phyloP scores from a whole-genome alignment of 129 eudicot species.

The Chrysanthemum lavandulifolium region DNA sequence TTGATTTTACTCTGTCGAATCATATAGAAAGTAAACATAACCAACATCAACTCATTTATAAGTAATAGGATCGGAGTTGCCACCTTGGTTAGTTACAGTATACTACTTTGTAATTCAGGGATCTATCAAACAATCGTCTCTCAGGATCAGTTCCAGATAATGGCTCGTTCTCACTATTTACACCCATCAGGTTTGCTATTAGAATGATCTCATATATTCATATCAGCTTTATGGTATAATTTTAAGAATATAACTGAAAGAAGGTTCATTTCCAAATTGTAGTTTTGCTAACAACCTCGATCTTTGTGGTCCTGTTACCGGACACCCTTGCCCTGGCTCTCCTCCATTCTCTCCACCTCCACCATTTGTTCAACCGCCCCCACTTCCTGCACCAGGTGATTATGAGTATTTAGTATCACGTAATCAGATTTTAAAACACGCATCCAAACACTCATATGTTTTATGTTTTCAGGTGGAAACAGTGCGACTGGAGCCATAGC shows the following conservation, averaged over 20 bases:
- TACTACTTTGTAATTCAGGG: conserved; percentile 41
- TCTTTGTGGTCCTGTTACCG: conserved; percentile 93
- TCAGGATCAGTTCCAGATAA: conserved; percentile 94
- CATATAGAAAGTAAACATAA: too few relatives aligned
- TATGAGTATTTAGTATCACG: neutral
- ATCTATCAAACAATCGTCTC: conserved; percentile 81
- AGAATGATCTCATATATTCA: neutral
- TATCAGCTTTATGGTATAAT: neutral
- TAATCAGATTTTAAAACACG: too few relatives aligned
- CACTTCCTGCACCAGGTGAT: conserved; percentile 58
- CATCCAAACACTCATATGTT: neutral
- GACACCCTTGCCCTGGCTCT: conserved; percentile 91
- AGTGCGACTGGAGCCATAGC: conserved; percentile 92
- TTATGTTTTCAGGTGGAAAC: conserved; percentile 48
- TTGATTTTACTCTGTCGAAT: neutral
- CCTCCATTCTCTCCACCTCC: conserved; percentile 98
- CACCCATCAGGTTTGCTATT: conserved; percentile 77
- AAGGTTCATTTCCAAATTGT: conserved; percentile 9
- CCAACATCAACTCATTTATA: neutral
- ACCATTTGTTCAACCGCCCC: conserved; percentile 70
- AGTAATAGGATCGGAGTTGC: neutral
- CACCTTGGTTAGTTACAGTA: neutral
- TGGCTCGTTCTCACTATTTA: conserved; percentile 88
- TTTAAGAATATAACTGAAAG: conserved; percentile 10
- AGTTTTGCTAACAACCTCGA: conserved; percentile 90